Conservation (phyloP, 2,329 filamentous ascomycete genomes). For the Colletotrichum musae region DNA sequence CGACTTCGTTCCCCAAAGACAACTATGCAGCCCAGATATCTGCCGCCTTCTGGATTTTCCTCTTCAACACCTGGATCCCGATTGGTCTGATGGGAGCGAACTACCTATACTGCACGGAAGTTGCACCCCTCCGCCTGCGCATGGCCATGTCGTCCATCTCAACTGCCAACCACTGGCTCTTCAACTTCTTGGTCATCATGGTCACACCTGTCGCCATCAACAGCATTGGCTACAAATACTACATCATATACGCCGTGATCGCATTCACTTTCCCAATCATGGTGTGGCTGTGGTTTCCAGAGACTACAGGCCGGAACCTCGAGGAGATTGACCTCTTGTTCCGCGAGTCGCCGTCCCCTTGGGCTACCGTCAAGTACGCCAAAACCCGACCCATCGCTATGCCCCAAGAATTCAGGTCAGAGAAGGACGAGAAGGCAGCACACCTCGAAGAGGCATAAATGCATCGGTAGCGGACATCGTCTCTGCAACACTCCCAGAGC, state of each 20-base stretch:
- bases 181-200: slow-evolving; percentile 62
- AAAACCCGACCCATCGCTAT: slow-evolving; percentile 50
- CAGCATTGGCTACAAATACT: slow-evolving; percentile 66
- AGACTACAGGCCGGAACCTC: slow-evolving; percentile 64
- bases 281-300: slow-evolving; percentile 62
- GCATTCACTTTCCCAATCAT: slow-evolving; percentile 59
- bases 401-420: slow-evolving; percentile 47
- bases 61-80: slow-evolving; percentile 73
- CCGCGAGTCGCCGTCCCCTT: slow-evolving; percentile 54
- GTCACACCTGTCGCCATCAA: slow-evolving; percentile 62
- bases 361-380: slow-evolving; percentile 53
- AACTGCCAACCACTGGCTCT: slow-evolving; percentile 68
- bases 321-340: slow-evolving; percentile 63
- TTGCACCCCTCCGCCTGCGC: slow-evolving; percentile 65
- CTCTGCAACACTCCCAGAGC: too few relatives aligned
- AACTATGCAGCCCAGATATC: slow-evolving; percentile 64
- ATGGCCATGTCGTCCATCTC: slow-evolving; percentile 70
- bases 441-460: slow-evolving; percentile 26
- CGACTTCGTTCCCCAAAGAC: slow-evolving; percentile 62
- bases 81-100: slow-evolving; percentile 72
- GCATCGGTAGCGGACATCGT: neutral
- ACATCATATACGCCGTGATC: slow-evolving; percentile 64
- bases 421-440: slow-evolving; percentile 41
- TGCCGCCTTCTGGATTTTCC: slow-evolving; percentile 69
- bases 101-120: slow-evolving; percentile 72